Evolutionary conservation across 306 rosid genomes (phyloP), one percentile per base, ranked within the genome.

Genomic region (Gillenia trifoliata): DNA sequence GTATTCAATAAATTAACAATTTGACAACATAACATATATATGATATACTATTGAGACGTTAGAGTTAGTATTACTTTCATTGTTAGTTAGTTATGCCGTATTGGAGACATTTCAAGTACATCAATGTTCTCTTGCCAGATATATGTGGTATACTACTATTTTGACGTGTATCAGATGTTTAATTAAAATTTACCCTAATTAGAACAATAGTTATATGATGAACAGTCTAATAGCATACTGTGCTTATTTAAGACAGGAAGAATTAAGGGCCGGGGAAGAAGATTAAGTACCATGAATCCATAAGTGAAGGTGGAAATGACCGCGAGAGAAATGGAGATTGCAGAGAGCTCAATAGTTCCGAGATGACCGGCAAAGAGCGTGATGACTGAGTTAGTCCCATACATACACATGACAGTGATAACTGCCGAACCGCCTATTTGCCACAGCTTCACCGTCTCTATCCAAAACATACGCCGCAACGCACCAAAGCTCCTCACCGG

Each of bases 281-380:
- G 22, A 23, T 33, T 29, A 41, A 60, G 67, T 62, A 74, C 85
- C 90, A 87, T 50, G 69, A 90, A 88, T 43, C 92, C 96, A 36
- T 72, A 90, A 77, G 85, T 81, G 66, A 92, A 92, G 36, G 89
- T 84, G 47, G 88, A 87, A 28, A 92, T 62, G 31, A 90, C 92
- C 3, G 89, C 71, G 65, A 90, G 84, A 38, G 86, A 76, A 2
- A 92, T 84, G 64, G 93, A 74, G 25, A 92, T n/a, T 1, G 89
- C 93, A 16, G 98, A 87, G 77, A 92, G 93, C 66, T 88, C 86
- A 26, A 88, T 3, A 0, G 76, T 86, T 0, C 93, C 96, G 26
- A 90, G 77, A 66, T 92, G 98, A 2, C 96, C 96, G 40, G 82
- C 87, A 68, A 90, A 88, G 30, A 90, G 74, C 56, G 11, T 71